Percentiles rank a stretch among this genome's conserved stretches.
phyloP scores from a whole-genome alignment of 331 rosid species.

The Malus hybrid region DNA sequence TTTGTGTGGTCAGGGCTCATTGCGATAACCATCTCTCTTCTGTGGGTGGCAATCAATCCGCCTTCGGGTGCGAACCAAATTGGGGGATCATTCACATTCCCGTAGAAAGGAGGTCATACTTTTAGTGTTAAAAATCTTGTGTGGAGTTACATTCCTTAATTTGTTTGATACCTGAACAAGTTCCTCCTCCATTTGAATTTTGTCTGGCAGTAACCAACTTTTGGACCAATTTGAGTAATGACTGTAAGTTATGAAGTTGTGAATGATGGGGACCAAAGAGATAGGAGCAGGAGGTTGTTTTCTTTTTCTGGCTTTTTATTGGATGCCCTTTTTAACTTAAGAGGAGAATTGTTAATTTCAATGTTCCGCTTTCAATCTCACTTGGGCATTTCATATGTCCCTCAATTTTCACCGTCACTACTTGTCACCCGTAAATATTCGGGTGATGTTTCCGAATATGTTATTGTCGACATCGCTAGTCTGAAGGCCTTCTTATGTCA shows the following conservation, averaged over 20 bases:
- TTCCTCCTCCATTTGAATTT: slow-evolving; percentile 6
- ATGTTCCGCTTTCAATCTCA: neutral
- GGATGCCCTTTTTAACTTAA: neutral
- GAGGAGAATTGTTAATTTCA: neutral
- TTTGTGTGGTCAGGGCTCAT: slow-evolving; percentile 79
- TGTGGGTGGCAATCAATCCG: slow-evolving; percentile 77
- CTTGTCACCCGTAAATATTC: too few relatives aligned
- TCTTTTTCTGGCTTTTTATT: slow-evolving; percentile 21
- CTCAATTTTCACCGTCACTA: too few relatives aligned
- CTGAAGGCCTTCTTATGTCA: too few relatives aligned
- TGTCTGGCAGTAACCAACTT: neutral
- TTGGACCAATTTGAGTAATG: slow-evolving; percentile 6
- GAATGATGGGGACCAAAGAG: neutral
- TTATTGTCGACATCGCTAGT: too few relatives aligned
- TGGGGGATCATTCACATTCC: slow-evolving; percentile 69
- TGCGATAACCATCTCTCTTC: slow-evolving; percentile 61
- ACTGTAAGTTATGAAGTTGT: neutral
- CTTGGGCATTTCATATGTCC: neutral
- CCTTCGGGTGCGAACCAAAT: slow-evolving; percentile 51
- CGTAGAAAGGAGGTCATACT: slow-evolving; percentile 28
- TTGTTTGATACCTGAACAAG: slow-evolving; percentile 3
- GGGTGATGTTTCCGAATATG: too few relatives aligned
- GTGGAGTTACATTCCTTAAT: slow-evolving; percentile 16
- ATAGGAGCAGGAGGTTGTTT: neutral
- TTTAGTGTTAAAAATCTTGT: slow-evolving; percentile 8